Evolutionary conservation across 306 rosid genomes (phyloP), one percentile per base, ranked within the genome.

Genomic region (Quercus mongolica): DNA sequence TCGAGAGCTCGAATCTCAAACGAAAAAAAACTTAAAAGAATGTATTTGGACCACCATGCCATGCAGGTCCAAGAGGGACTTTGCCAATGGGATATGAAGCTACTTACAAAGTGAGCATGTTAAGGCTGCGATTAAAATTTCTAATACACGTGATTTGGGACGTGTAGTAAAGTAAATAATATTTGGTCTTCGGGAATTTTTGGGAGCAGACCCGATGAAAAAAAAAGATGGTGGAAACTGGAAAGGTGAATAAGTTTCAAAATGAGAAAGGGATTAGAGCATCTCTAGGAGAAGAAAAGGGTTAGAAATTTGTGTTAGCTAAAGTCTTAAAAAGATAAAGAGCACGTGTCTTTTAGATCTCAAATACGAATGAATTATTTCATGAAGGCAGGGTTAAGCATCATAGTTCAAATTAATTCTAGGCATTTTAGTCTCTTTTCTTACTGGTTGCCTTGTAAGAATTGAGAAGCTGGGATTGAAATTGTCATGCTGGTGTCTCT

Each of bases 221-320:
- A 46, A 69, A 85, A 69, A 78, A 58, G 61, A 54, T 38, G 80
- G 56, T 71, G 76, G 62, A 35, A 35, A 35, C 41, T 35, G 41
- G 41, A 78, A 81, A 77, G 71, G 71, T 54, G 44, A 31, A 76
- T 75, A 65, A 73, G 73, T 71, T 26, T 58, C 65, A 77, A n/a
- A n/a, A 62, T 74, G 56, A 73, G 76, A 75, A 28, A 38, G 46
- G 25, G 57, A 41, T 2, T 49, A 55, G 41, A 77, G 85, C 83
- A 85, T 84, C 85, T 81, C 88, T 81, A 54, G 83, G 77, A 64
- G 67, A 68, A 62, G 73, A 55, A 82, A 84, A 81, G 82, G 77
- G 75, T 77, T 74, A 30, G 73, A 62, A 69, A 74, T 85, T 74
- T 85, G 83, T 77, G 74, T 81, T 77, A 41, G 64, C 67, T 73